Evolutionary conservation across 2,329 filamentous ascomycete species (phyloP).

Genomic region (Fusarium sp.): DNA sequence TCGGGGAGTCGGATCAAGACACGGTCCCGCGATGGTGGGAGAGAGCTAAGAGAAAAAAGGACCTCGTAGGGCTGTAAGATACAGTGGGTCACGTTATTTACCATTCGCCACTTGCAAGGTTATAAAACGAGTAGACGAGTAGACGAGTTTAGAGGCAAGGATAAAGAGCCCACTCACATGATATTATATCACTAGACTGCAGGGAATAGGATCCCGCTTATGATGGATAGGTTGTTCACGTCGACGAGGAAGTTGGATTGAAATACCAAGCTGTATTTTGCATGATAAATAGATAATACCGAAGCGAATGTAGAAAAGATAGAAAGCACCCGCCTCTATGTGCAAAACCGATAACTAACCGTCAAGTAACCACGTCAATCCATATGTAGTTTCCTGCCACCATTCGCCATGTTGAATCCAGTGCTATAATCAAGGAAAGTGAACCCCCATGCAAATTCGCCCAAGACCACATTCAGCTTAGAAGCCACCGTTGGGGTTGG

Average conservation of each 20-base stretch:
- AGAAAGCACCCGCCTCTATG: constrained; percentile 12
- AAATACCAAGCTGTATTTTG: background rate
- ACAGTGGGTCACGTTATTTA: constrained; percentile 8
- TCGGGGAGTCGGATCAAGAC: background rate
- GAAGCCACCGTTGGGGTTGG: constrained; percentile 54
- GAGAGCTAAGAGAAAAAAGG: background rate
- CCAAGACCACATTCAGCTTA: constrained; percentile 7
- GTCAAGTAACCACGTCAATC: background rate
- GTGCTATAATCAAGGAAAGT: constrained; percentile 2
- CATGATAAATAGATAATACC: constrained; percentile 4
- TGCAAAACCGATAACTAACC: constrained; percentile 1
- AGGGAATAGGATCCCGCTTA: no score
- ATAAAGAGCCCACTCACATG: no score
- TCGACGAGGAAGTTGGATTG: no score
- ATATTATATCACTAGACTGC: no score
- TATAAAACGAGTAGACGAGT: no score
- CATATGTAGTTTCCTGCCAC: background rate
- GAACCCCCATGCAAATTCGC: background rate
- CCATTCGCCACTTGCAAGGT: background rate
- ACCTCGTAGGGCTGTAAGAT: background rate
- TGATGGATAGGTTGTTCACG: no score
- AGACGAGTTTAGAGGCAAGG: no score
- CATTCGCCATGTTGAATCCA: constrained; percentile 1
- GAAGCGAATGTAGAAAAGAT: constrained; percentile 16
- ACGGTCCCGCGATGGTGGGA: background rate